Base-by-base conservation (phyloP, 2,329 filamentous ascomycete species). In the Diaporthe velutina region DNA sequence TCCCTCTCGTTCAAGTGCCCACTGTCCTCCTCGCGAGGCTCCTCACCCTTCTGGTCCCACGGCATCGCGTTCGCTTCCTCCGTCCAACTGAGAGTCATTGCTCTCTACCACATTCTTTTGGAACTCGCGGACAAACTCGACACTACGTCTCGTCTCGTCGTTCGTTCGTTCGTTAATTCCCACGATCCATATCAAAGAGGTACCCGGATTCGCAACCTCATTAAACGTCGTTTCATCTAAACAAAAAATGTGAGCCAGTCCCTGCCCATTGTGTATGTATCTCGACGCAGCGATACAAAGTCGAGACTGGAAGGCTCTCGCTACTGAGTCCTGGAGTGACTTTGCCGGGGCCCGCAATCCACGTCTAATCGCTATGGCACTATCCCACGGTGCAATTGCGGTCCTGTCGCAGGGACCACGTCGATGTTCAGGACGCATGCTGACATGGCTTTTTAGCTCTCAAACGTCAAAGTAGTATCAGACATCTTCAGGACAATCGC, bases 101-200 rank as follows among this genome's bases (percentile, higher is more conserved):
- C 87, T 89, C 88, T 89, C 88, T 86, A 86, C 80, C 85, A 90
- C 88, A 84, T 87, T 90, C 88, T 79, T 90, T 89, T 87, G 83
- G 84, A 74, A 76, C 73, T 75, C 73, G 71, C 73, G 76, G 77
- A 77, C 64, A 58, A 67, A 70, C 72, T 71, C 45, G 74, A 72
- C 67, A 60, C 38, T 58, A 50, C 42, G 52, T 71, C 67, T 57
- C 28, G 45, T 74, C 73, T 67, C 58, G 70, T 76, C 68, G 67
- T 72, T 70, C 74, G 74, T 76, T 70, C 72, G 74, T 74, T 74
- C 74, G 60, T 71, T 76, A 42, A 35, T 70, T 54, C 66, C 35
- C 58, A 73, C 38, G 33, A 22, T 64, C 57, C 57, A 50, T 61
- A 33, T 54, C 57, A n/a, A 72, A 72, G 4, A 72, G 54, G 57